Conservation (phyloP, 176 grass and related monocot species). For the Poa pratensis region DNA sequence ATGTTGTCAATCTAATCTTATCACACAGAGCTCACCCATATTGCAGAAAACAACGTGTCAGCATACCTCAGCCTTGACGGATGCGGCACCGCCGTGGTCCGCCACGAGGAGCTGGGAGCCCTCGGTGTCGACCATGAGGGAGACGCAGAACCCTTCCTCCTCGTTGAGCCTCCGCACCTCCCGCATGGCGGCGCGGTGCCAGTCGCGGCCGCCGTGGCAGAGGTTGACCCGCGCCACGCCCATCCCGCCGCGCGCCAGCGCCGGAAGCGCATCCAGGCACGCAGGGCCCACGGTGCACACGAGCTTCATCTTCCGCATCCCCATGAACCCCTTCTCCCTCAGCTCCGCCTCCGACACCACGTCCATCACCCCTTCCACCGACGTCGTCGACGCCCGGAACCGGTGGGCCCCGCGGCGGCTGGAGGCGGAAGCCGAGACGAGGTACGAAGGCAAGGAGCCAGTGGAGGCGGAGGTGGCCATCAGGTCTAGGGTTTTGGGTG, state of each 20-base stretch:
- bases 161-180: slow-evolving; percentile 62
- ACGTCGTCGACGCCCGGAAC: slow-evolving; percentile 25
- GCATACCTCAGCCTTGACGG: slow-evolving; percentile 63
- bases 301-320: slow-evolving; percentile 67
- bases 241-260: slow-evolving; percentile 71
- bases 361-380: slow-evolving; percentile 46
- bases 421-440: not conserved
- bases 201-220: slow-evolving; percentile 64
- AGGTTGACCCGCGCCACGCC: slow-evolving; percentile 73
- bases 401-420: not conserved
- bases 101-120: slow-evolving; percentile 66
- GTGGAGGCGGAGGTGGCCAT: slow-evolving; percentile 33
- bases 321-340: slow-evolving; percentile 75
- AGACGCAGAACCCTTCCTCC: slow-evolving; percentile 66
- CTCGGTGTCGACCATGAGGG: slow-evolving; percentile 79
- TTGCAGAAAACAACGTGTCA: not conserved
- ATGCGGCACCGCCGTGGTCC: slow-evolving; percentile 55
- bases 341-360: slow-evolving; percentile 71
- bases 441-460: not conserved
- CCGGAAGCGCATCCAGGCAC: slow-evolving; percentile 53
- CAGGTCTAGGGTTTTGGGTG: not conserved
- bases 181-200: slow-evolving; percentile 57
- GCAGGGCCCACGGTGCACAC: slow-evolving; percentile 72
- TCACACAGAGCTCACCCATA: not conserved
- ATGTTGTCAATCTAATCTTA: not conserved